Percentiles rank a stretch among this genome's conserved stretches.
Conservation (phyloP, 441 rosid species). For the Erysimum cheiri region DNA sequence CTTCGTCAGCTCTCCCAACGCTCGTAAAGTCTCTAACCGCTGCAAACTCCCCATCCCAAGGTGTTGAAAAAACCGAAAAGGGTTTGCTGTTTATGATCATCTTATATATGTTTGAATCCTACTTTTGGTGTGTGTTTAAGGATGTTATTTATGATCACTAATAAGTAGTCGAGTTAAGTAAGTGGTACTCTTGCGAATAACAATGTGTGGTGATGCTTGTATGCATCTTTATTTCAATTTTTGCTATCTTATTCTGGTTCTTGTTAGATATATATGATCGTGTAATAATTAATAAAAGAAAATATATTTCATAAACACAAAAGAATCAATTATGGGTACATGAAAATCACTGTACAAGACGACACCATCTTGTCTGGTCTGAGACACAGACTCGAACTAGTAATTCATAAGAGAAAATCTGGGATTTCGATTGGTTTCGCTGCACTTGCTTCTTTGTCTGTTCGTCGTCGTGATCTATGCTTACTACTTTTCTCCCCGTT, state of each 20-base stretch:
- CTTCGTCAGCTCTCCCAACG: constrained; percentile 77
- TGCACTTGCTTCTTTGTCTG: constrained; percentile 40
- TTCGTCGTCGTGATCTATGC: constrained; percentile 54
- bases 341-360: constrained; percentile 30
- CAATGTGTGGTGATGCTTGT: constrained; percentile 35
- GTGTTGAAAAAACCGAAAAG: constrained; percentile 45
- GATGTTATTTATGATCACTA: constrained; percentile 2
- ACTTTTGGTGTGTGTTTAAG: constrained; percentile 34
- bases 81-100: constrained; percentile 20
- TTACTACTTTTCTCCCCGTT: constrained; percentile 57
- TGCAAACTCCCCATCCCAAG: constrained; percentile 66
- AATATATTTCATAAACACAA: constrained; percentile 30
- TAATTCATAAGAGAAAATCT: constrained; percentile 68
- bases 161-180: neutral
- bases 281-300: constrained; percentile 23
- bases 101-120: constrained; percentile 16
- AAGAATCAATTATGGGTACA: constrained; percentile 33
- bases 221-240: constrained; percentile 34
- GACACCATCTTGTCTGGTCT: constrained; percentile 27
- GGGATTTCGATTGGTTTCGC: constrained; percentile 57
- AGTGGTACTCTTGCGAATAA: constrained; percentile 30
- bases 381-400: constrained; percentile 19
- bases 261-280: constrained; percentile 25
- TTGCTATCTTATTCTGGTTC: constrained; percentile 28
- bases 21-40: constrained; percentile 73